phyloP scores from a whole-genome alignment of 768 basidiomycete species.

The Lactarius quietus region DNA sequence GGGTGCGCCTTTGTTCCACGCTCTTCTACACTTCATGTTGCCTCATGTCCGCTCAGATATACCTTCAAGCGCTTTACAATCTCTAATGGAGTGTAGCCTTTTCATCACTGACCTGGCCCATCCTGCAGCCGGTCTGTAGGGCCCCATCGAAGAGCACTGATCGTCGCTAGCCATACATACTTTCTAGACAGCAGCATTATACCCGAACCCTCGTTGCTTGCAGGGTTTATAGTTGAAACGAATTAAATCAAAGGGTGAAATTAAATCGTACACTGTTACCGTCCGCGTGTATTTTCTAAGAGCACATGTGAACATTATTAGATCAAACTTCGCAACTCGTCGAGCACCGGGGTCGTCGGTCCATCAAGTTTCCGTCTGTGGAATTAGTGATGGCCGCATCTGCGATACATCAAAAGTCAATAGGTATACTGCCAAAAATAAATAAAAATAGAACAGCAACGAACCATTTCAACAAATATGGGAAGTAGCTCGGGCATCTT shows the following conservation, averaged over 20 bases:
- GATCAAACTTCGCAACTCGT: neutral
- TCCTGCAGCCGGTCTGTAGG: constrained; percentile 24
- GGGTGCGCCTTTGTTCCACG: constrained; percentile 37
- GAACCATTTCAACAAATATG: constrained; percentile 88
- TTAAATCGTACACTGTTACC: neutral
- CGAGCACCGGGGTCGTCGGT: neutral
- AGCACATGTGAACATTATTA: neutral
- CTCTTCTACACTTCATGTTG: neutral
- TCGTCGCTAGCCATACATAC: constrained; percentile 19
- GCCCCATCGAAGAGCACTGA: constrained; percentile 20
- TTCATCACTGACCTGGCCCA: neutral
- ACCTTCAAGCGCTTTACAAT: constrained; percentile 76
- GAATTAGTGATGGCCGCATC: constrained; percentile 23
- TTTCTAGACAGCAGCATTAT: constrained; percentile 21
- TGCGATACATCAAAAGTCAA: neutral
- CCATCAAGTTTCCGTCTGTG: constrained; percentile 1
- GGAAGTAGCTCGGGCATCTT: constrained; percentile 82
- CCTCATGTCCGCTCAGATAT: constrained; percentile 45
- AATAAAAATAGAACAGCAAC: constrained; percentile 29
- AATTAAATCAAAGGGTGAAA: constrained; percentile 7
- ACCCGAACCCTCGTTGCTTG: constrained; percentile 17
- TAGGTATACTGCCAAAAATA: neutral
- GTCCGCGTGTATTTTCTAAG: neutral
- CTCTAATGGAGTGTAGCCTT: constrained; percentile 52
- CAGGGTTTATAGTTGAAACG: constrained; percentile 13